These are phyloP conservation scores for Zygotorulaspora danielsina DNA, from an alignment of 805 yeast species.

Conservation along the genomic window DNA sequence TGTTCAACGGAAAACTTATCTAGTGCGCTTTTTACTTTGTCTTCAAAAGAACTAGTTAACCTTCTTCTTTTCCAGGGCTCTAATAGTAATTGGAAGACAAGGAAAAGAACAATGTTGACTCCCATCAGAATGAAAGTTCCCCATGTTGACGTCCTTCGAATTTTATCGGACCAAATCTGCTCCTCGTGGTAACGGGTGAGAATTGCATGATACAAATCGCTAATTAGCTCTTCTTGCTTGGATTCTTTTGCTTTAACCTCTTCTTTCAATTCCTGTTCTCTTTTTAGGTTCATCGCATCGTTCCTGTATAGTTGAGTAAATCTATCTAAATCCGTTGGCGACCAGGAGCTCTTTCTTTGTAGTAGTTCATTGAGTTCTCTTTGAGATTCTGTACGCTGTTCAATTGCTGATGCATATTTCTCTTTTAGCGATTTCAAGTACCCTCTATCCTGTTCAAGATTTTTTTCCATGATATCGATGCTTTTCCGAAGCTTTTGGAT, in stretches of 20 bases:
- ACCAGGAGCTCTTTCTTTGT: constrained; percentile 83
- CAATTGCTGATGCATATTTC: constrained; percentile 56
- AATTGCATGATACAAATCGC: constrained; percentile 67
- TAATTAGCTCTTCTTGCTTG: constrained; percentile 63
- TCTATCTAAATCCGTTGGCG: constrained; percentile 68
- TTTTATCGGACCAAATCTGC: constrained; percentile 97
- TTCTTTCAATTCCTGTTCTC: constrained; percentile 49
- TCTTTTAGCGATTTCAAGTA: constrained; percentile 47
- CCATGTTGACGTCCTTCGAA: constrained; percentile 91
- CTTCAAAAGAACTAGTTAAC: constrained; percentile 78
- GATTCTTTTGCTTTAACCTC: constrained; percentile 52
- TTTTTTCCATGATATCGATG: constrained; percentile 53
- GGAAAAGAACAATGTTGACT: constrained; percentile 69
- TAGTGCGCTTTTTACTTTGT: constrained; percentile 58
- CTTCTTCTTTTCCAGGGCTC: constrained; percentile 93
- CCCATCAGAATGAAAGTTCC: constrained; percentile 92
- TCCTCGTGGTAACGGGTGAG: constrained; percentile 91
- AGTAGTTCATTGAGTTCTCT: constrained; percentile 80
- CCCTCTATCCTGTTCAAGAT: constrained; percentile 46
- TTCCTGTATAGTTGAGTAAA: constrained; percentile 77
- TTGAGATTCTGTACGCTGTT: constrained; percentile 64
- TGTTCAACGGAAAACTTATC: constrained; percentile 36
- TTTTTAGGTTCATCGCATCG: constrained; percentile 69
- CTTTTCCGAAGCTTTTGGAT: constrained; percentile 66
- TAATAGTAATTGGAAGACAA: constrained; percentile 76